Evolutionary conservation across 768 basidiomycete species (phyloP).

Genomic region (Filobasidium floriforme): DNA sequence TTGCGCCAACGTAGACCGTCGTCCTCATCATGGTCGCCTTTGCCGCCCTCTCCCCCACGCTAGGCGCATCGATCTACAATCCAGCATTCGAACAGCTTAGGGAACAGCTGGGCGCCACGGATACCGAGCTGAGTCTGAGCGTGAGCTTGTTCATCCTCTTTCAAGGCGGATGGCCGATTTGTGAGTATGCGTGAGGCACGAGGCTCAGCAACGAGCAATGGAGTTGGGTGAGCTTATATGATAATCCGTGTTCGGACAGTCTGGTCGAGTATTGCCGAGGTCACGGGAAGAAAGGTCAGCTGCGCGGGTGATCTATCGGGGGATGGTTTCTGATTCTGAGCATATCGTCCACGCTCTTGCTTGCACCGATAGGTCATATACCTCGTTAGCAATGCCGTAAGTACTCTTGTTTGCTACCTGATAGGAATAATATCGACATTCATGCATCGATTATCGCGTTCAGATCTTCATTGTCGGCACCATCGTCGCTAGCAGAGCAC

Average conservation of each 20-base stretch:
- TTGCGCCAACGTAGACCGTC: constrained; percentile 18
- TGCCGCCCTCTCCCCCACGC: constrained; percentile 37
- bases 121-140: constrained; percentile 42
- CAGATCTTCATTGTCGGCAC: constrained; percentile 42
- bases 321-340: background rate
- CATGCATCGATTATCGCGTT: background rate
- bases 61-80: constrained; percentile 45
- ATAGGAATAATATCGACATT: background rate
- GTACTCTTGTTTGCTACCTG: constrained; percentile 4
- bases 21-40: constrained; percentile 30
- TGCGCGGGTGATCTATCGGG: background rate
- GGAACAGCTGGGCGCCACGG: constrained; percentile 36
- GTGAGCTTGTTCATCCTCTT: constrained; percentile 44
- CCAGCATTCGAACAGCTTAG: constrained; percentile 44
- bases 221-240: background rate
- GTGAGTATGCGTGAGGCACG: constrained; percentile 9
- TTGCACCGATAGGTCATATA: constrained; percentile 28
- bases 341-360: background rate
- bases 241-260: background rate
- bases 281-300: constrained; percentile 36
- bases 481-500: constrained; percentile 35
- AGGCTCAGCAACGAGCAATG: background rate
- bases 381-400: constrained; percentile 40
- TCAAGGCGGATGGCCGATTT: constrained; percentile 24
- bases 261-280: constrained; percentile 23